These are phyloP conservation scores for Pseudogymnoascus verrucosus DNA, from an alignment of 2,329 filamentous ascomycete genomes.

Conservation along the genomic window DNA sequence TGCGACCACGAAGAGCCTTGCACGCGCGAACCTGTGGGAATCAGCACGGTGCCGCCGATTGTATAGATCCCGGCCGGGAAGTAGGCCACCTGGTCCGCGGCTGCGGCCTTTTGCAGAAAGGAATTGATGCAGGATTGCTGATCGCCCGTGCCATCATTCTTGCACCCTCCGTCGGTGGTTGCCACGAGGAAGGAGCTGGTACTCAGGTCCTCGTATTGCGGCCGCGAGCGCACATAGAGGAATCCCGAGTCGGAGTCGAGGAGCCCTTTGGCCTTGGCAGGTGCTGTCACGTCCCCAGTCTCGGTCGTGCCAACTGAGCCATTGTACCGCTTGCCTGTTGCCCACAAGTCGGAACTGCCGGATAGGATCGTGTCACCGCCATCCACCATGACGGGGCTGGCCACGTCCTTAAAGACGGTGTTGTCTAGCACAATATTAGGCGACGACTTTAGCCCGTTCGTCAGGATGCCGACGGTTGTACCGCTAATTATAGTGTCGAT, in stretches of 20 bases:
- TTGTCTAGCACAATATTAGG: constrained; percentile 74
- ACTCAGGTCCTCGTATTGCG: constrained; percentile 39
- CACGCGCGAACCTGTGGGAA: constrained; percentile 35
- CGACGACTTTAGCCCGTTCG: constrained; percentile 43
- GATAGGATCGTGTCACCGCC: constrained; percentile 52
- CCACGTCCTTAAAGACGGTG: constrained; percentile 64
- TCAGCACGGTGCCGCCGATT: constrained; percentile 37
- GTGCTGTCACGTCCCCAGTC: constrained; percentile 24
- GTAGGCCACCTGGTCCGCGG: constrained; percentile 41
- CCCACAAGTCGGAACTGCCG: constrained; percentile 60
- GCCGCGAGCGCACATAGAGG: constrained; percentile 45
- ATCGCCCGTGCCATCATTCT: constrained; percentile 49
- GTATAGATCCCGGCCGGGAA: constrained; percentile 48
- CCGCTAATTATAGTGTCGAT: constrained; percentile 48
- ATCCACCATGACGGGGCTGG: constrained; percentile 53
- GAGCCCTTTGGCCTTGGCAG: constrained; percentile 32
- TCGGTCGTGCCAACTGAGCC: constrained; percentile 25
- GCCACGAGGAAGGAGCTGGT: constrained; percentile 33
- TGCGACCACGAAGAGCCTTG: constrained; percentile 36
- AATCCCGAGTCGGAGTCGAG: constrained; percentile 36
- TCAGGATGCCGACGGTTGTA: constrained; percentile 41
- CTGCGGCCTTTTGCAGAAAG: constrained; percentile 30
- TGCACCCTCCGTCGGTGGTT: constrained; percentile 42
- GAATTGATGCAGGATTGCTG: constrained; percentile 47
- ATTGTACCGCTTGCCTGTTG: constrained; percentile 66